A percentile compares a stretch with the other conserved stretches of the same genome.
Evolutionary conservation across 2,329 filamentous ascomycete species (phyloP).

Genomic region (Cladosporium sp.): DNA sequence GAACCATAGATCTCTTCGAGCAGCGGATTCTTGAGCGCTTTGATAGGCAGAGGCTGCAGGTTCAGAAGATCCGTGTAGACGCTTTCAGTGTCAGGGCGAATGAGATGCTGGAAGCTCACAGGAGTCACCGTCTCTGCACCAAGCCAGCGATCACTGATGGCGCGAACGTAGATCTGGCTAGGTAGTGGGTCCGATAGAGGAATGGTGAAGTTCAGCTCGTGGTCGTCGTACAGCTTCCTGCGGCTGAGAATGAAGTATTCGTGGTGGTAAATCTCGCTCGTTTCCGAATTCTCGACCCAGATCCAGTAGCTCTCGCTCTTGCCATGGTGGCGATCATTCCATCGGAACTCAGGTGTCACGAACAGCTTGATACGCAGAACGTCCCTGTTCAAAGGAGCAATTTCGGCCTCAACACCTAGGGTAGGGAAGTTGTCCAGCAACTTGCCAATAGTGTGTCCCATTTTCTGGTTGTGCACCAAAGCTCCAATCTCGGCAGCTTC

Average conservation of each 20-base stretch:
- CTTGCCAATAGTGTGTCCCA: constrained; percentile 76
- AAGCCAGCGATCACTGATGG: constrained; percentile 92
- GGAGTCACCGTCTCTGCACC: constrained; percentile 94
- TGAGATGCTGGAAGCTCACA: constrained; percentile 95
- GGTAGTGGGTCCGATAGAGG: constrained; percentile 89
- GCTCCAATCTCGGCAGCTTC: constrained; percentile 83
- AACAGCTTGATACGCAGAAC: constrained; percentile 86
- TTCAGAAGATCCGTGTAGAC: constrained; percentile 93
- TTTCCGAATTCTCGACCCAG: constrained; percentile 98
- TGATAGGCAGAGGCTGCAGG: constrained; percentile 81
- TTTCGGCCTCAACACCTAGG: constrained; percentile 83
- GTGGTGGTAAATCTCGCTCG: constrained; percentile 94
- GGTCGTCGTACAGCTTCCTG: constrained; percentile 88
- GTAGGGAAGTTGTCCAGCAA: constrained; percentile 90
- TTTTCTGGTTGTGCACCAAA: constrained; percentile 84
- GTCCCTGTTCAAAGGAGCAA: constrained; percentile 90
- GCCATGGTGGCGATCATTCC: constrained; percentile 92
- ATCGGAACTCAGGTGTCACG: constrained; percentile 83
- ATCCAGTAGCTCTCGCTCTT: constrained; percentile 96
- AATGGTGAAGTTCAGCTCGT: constrained; percentile 97
- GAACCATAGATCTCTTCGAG: constrained; percentile 85
- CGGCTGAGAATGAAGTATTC: constrained; percentile 93
- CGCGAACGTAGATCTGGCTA: constrained; percentile 91
- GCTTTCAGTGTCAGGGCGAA: constrained; percentile 94
- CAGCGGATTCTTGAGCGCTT: constrained; percentile 78